These are phyloP conservation scores for Trichoderma cornu-damae DNA, from an alignment of 2,329 filamentous ascomycete genomes.

Conservation along the genomic window DNA sequence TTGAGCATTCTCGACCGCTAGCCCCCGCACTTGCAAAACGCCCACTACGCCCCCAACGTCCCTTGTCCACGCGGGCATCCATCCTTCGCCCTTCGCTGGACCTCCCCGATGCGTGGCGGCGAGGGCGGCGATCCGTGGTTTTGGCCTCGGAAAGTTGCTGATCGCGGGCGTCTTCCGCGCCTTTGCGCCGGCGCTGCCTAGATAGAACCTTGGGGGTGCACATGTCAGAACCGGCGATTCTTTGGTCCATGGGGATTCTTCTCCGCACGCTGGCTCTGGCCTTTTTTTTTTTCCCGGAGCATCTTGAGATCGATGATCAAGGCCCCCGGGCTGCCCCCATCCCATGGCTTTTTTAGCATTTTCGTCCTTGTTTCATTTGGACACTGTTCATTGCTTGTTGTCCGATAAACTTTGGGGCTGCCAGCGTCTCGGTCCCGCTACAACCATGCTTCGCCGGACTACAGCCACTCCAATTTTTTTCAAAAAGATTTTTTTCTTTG, in stretches of 20 bases:
- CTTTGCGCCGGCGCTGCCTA: not conserved
- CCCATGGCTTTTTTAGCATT: not conserved
- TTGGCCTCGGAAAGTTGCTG: not conserved
- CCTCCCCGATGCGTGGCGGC: conserved; percentile 10
- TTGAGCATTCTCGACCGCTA: conserved; percentile 16
- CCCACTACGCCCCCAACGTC: conserved; percentile 8
- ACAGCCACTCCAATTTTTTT: conserved; percentile 7
- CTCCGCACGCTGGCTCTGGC: not conserved
- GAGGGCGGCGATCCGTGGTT: conserved; percentile 8
- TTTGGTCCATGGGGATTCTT: not conserved
- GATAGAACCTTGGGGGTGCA: not conserved
- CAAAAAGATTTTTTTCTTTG: too few species aligned
- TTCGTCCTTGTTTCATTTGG: too few species aligned
- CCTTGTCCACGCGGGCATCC: conserved; percentile 15
- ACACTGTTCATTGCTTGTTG: conserved; percentile 9
- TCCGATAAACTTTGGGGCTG: not conserved
- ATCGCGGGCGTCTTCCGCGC: conserved; percentile 4
- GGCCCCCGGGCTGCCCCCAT: not conserved
- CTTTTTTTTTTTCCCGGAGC: not conserved
- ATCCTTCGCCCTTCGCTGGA: conserved; percentile 1
- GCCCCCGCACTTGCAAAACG: conserved; percentile 14
- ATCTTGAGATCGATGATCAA: conserved; percentile 11
- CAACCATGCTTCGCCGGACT: not conserved
- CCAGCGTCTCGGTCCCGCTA: not conserved
- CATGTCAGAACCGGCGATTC: not conserved